Evolutionary conservation across 2,329 filamentous ascomycete genomes (phyloP).

Genomic region (Neonectria ditissima): DNA sequence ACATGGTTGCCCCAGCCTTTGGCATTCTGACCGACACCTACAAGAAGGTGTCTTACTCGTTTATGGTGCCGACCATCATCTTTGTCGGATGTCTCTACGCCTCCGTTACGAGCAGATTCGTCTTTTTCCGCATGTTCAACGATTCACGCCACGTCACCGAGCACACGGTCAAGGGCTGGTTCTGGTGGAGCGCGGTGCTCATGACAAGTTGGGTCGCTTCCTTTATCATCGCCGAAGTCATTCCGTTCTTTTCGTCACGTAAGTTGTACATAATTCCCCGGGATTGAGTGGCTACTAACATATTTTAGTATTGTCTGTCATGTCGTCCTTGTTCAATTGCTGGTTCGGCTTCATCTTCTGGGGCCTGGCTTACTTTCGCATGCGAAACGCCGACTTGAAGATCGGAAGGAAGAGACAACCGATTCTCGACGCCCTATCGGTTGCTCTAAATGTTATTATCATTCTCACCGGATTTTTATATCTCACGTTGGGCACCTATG

Average conservation of each 20-base stretch:
- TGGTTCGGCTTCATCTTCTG: conserved; percentile 98
- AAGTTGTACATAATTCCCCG: conserved; percentile 40
- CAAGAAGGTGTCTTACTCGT: conserved; percentile 90
- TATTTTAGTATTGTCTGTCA: conserved; percentile 69
- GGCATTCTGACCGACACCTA: conserved; percentile 82
- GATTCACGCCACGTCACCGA: conserved; percentile 81
- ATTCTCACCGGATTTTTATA: conserved; percentile 83
- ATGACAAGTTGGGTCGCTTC: conserved; percentile 77
- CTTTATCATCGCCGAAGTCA: conserved; percentile 91
- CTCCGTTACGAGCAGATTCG: conserved; percentile 86
- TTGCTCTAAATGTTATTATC: conserved; percentile 77
- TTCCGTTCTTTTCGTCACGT: conserved; percentile 89
- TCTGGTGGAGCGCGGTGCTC: conserved; percentile 79
- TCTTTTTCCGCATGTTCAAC: conserved; percentile 90
- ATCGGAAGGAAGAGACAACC: conserved; percentile 63
- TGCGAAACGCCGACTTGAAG: conserved; percentile 72
- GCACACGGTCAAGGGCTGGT: conserved; percentile 86
- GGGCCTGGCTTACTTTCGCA: conserved; percentile 82
- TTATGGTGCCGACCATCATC: conserved; percentile 94
- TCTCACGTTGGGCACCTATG: conserved; percentile 84
- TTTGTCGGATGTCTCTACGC: conserved; percentile 93
- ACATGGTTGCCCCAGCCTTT: conserved; percentile 88
- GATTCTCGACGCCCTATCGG: conserved; percentile 63
- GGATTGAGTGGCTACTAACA: neutral
- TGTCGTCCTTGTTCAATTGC: conserved; percentile 89